phyloP scores from a whole-genome alignment of 2,329 filamentous ascomycete species.

The Fusarium gaditjirri region DNA sequence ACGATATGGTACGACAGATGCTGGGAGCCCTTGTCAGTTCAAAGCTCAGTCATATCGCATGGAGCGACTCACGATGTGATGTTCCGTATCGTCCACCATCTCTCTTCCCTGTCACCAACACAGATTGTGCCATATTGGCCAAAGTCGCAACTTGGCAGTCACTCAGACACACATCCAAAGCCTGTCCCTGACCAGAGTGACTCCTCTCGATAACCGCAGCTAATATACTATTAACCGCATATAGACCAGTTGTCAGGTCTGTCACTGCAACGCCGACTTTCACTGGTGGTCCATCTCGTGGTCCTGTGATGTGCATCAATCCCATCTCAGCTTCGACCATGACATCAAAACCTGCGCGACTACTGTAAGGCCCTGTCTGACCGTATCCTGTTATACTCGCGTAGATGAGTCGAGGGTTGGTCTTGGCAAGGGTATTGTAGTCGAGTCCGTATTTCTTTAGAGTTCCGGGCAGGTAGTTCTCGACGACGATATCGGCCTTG shows the following conservation, averaged over 20 bases:
- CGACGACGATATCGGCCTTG: slow-evolving; percentile 89
- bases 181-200: slow-evolving; percentile 82
- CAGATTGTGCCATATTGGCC: slow-evolving; percentile 91
- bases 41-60: accelerated
- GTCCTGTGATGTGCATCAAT: slow-evolving; percentile 96
- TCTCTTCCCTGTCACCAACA: slow-evolving; percentile 83
- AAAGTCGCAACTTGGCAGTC: slow-evolving; percentile 96
- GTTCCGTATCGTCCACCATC: slow-evolving; percentile 94
- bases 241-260: slow-evolving; percentile 91
- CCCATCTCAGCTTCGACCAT: slow-evolving; percentile 99
- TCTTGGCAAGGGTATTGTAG: slow-evolving; percentile 78
- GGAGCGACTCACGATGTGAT: slow-evolving; percentile 76
- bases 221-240: slow-evolving; percentile 93
- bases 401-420: slow-evolving; percentile 89
- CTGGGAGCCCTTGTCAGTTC: slow-evolving; percentile 51
- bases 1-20: slow-evolving; percentile 95
- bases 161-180: slow-evolving; percentile 88
- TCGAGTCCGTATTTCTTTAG: slow-evolving; percentile 95
- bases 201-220: slow-evolving; percentile 81
- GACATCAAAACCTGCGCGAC: slow-evolving; percentile 93
- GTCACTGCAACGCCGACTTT: slow-evolving; percentile 98
- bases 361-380: slow-evolving; percentile 87
- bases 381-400: slow-evolving; percentile 96
- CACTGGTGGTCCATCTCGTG: slow-evolving; percentile 85
- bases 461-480: slow-evolving; percentile 92